Evolutionary conservation across 2,329 filamentous ascomycete species (phyloP), one percentile per base, ranked within the genome.

Genomic region (Diplodia sapinea): DNA sequence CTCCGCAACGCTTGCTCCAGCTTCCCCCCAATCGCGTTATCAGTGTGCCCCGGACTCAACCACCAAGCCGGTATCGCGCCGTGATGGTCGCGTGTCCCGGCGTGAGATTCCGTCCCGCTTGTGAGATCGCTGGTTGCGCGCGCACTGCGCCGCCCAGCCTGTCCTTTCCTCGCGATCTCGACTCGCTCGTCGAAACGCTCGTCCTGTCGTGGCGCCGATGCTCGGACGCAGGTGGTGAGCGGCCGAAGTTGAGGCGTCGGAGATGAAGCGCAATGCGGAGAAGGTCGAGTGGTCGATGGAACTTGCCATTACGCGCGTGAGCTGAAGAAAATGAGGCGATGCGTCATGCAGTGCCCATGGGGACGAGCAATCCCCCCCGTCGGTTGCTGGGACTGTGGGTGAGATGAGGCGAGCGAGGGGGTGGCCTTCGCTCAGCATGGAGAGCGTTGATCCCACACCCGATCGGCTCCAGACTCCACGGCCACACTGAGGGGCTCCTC

Each of bases 131-230:
- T 51, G 59, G 31, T n/a, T 17, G 12, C 2, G 47, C n/a, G 59
- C n/a, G 47, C 33, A 31, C 59, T 63, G 59, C 67, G 65, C 69
- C 69, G 63, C 40, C 65, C 43, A 40, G 54, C 50, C 40, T 55
- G 36, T 38, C 68, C 65, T 51, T 68, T 29, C 56, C 36, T 65
- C 17, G 38, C 40, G n/a, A 54, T 56, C 66, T 49, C 40, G 23
- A 56, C 61, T 23, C 43, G 11, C 59, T 29, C 43, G 29, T 63
- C 29, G 29, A 63, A 23, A 63, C 43, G 43, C 29, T 47, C 40
- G 47, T 23, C 26, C 17, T n/a, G 29, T 29, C 59, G 47, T 38
- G 5, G 40, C 29, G 15, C 59, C 59, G 59, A 29, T 50, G 47
- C 43, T 63, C 59, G 59, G 59, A 51, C 59, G 59, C 59, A n/a